phyloP scores from a whole-genome alignment of 2,329 filamentous ascomycete species.

The Colletotrichum sp. region DNA sequence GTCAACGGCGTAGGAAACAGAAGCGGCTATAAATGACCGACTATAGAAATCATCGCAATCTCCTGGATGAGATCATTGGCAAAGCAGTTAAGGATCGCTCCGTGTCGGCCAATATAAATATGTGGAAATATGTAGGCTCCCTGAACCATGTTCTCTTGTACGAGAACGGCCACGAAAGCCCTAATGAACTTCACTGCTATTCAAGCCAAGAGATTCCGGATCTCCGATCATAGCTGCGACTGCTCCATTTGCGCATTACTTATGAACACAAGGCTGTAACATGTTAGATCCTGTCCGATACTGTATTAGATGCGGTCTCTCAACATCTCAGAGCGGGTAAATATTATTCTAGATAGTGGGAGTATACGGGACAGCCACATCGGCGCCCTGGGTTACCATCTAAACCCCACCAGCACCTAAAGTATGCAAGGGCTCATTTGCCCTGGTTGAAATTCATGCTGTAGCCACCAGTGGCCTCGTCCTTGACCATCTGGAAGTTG shows the following conservation, averaged over 20 bases:
- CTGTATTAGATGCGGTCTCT: rapidly evolving
- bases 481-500: constrained; percentile 93
- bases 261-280: rapidly evolving
- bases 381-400: too few species aligned
- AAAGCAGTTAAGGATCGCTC: not conserved
- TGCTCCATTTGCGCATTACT: rapidly evolving
- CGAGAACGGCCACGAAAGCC: too few species aligned
- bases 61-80: not conserved
- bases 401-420: too few species aligned
- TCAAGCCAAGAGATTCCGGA: rapidly evolving
- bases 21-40: not conserved
- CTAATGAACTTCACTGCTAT: too few species aligned
- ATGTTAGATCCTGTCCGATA: not conserved
- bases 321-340: rapidly evolving
- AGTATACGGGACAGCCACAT: rapidly evolving
- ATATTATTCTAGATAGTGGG: not conserved
- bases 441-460: constrained; percentile 83
- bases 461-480: constrained; percentile 88
- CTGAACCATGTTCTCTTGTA: rapidly evolving
- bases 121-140: not conserved
- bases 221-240: not conserved
- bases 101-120: not conserved
- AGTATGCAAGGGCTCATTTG: not conserved
- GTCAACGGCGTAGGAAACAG: not conserved
- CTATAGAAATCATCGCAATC: rapidly evolving